phyloP scores from a whole-genome alignment of 257 asterid species.

The Knoxia roxburghii region DNA sequence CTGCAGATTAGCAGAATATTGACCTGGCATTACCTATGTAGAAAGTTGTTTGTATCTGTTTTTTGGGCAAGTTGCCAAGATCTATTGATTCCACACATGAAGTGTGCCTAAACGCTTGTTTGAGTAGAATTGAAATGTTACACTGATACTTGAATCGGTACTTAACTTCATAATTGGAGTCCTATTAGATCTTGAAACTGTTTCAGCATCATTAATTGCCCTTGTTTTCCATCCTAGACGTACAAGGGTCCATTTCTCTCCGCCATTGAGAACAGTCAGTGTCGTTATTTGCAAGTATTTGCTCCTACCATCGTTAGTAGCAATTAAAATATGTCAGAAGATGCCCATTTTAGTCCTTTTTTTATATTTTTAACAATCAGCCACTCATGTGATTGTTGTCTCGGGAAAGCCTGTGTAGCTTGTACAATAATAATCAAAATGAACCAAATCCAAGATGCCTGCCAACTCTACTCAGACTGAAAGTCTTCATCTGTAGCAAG shows the following conservation, averaged over 20 bases:
- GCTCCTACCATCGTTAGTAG: too few species aligned
- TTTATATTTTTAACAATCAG: background rate
- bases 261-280: background rate
- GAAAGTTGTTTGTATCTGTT: conserved; percentile 2
- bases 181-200: background rate
- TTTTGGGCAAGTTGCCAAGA: background rate
- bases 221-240: background rate
- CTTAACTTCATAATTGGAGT: too few species aligned
- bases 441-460: conserved; percentile 10
- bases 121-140: background rate
- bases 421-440: background rate
- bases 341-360: background rate
- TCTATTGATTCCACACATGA: background rate
- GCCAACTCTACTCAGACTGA: background rate
- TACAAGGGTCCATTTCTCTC: too few species aligned
- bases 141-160: too few species aligned
- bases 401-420: background rate
- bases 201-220: background rate
- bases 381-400: background rate
- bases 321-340: background rate
- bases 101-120: conserved; percentile 3
- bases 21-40: background rate
- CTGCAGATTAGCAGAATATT: background rate
- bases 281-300: too few species aligned
- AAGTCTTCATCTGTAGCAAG: background rate